Base-by-base conservation (phyloP, 1,139 yeast genomes). In the Protomyces gravidus region DNA sequence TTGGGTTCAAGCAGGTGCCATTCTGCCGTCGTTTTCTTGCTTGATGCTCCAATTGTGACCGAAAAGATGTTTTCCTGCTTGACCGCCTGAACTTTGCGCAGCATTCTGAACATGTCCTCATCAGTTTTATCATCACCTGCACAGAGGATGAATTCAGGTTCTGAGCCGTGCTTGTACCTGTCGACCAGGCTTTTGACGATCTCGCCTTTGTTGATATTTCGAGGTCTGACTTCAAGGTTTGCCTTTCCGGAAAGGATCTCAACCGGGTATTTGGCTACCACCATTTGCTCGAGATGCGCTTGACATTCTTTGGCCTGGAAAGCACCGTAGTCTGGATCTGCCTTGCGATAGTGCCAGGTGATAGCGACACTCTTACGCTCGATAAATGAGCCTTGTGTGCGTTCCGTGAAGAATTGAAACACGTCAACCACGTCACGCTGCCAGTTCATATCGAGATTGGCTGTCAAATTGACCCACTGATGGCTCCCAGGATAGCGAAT, bases 241-340 rank as follows among this genome's bases (percentile, higher is more conserved):
- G 98, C 98, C 74, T 94, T 94, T 51, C 96, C 95, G 30, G 87
- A 80, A 97, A 94, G 90, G n/a, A 94, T 94, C 70, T 92, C 98
- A 53, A 92, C 87, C 62, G 89, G 96, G 68, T 83, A 87, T 47
- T 82, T 80, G 50, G 74, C 74, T 1, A 82, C 86, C 21, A 89
- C 81, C 1, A 84, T 79, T 15, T 74, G 75, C 62, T 79, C 77
- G 61, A 94, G 73, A 64, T 85, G 84, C 45, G 83, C 77, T 65
- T 85, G 80, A 67, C 95, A 80, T 69, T 84, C 81, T 28, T 80
- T 76, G 0, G 97, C 95, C 72, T 89, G 96, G 74, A 80, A 90
- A 49, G 78, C 81, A 30, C 98, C 98, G 67, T 88, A 80, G 63
- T 86, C 96, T 0, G 97, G 97, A 68, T 89, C 98, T 0, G 96